These are phyloP conservation scores for Durusdinium trenchii DNA, from an alignment of 73 alveolate genomes.

Conservation along the genomic window DNA sequence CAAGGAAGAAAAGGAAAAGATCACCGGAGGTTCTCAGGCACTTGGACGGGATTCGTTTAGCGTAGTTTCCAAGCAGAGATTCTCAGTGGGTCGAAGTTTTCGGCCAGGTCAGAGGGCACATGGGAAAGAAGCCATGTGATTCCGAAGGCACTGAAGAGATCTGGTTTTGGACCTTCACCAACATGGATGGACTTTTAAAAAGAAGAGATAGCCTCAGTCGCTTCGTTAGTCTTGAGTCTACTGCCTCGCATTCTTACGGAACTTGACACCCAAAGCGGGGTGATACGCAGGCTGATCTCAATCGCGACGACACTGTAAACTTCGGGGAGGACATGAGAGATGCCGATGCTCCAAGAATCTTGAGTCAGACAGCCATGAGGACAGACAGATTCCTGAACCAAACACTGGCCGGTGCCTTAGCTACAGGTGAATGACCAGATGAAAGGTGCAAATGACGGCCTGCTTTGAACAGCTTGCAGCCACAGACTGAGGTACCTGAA, in stretches of 20 bases:
- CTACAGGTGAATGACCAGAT: neutral
- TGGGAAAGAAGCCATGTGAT: slow-evolving; percentile 89
- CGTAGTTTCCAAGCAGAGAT: neutral
- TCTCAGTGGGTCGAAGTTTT: neutral
- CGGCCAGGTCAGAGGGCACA: slow-evolving; percentile 49
- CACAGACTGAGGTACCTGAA: neutral
- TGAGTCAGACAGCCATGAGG: neutral
- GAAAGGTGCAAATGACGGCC: neutral
- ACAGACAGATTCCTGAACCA: neutral
- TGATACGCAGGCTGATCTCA: slow-evolving; percentile 39
- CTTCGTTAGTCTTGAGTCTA: neutral
- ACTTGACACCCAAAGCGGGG: neutral
- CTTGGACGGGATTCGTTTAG: neutral
- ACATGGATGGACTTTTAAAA: neutral
- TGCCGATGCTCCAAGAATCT: neutral
- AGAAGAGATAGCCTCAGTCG: neutral
- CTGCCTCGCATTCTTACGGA: neutral
- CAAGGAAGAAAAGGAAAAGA: neutral
- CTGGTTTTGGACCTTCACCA: neutral
- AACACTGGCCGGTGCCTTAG: neutral
- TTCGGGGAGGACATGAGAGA: slow-evolving; percentile 36
- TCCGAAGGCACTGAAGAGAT: slow-evolving; percentile 18
- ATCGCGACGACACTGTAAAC: slow-evolving; percentile 48
- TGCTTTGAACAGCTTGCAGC: neutral
- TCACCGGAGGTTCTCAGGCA: neutral